These are phyloP conservation scores for Eucalyptus coolabah DNA, from an alignment of 345 rosid genomes.

Conservation along the genomic window DNA sequence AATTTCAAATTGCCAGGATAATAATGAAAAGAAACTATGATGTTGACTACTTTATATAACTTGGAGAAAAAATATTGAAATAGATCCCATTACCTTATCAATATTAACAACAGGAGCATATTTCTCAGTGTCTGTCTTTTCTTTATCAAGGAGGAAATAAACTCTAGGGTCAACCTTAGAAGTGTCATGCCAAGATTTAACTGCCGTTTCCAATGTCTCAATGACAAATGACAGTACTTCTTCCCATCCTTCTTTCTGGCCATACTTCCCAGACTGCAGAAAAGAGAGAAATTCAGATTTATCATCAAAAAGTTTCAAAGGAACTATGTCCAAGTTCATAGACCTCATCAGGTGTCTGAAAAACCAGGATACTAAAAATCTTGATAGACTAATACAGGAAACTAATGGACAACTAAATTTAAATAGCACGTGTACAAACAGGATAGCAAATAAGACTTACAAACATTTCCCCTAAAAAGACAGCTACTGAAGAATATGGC, in stretches of 20 bases:
- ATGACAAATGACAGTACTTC: conserved; percentile 61
- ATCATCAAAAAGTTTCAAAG: not conserved
- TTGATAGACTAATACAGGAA: not conserved
- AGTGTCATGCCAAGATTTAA: conserved; percentile 77
- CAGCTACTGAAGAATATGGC: not conserved
- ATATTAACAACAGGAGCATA: conserved; percentile 80
- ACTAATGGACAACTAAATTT: not conserved
- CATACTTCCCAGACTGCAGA: conserved; percentile 50
- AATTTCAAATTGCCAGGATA: not conserved
- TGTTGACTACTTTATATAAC: not conserved
- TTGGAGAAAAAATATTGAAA: not conserved
- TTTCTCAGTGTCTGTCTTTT: conserved; percentile 67
- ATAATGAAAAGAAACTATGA: not conserved
- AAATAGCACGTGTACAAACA: not conserved
- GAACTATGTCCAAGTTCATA: not conserved
- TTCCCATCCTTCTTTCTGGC: conserved; percentile 44
- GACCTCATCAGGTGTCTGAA: not conserved
- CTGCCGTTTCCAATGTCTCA: conserved; percentile 73
- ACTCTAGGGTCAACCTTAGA: conserved; percentile 76
- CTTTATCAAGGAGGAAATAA: conserved; percentile 67
- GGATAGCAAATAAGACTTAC: not conserved
- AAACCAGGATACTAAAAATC: not conserved
- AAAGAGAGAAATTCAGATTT: not conserved
- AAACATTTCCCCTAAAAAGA: not conserved
- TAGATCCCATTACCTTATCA: conserved; percentile 49